A percentile compares a stretch with the other conserved stretches of the same genome.
Conservation (phyloP, 164 flowering plant species). For the Annona cherimola region DNA sequence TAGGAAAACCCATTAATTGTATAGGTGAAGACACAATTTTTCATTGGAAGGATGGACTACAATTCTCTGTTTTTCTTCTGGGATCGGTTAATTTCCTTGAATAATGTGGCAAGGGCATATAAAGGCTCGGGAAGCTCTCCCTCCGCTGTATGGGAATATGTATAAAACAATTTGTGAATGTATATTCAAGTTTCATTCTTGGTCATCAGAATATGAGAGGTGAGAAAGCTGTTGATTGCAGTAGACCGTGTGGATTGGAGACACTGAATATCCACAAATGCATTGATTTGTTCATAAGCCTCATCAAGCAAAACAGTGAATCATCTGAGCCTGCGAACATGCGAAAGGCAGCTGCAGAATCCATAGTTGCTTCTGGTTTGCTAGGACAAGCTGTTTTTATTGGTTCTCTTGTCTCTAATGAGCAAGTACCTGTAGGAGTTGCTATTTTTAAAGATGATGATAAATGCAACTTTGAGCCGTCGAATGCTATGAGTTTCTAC, state of each 20-base stretch:
- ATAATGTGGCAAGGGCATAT: slow-evolving; percentile 48
- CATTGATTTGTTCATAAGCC: slow-evolving; percentile 35
- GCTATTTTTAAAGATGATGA: background rate
- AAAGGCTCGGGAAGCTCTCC: slow-evolving; percentile 57
- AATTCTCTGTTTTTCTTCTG: slow-evolving; percentile 54
- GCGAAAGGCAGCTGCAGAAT: slow-evolving; percentile 84
- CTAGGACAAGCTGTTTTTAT: slow-evolving; percentile 54
- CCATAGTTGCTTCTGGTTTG: slow-evolving; percentile 82
- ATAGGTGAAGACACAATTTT: slow-evolving; percentile 18
- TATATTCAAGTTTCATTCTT: slow-evolving; percentile 28
- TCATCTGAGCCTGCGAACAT: slow-evolving; percentile 74
- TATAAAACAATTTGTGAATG: slow-evolving; percentile 38
- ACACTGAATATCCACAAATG: slow-evolving; percentile 30
- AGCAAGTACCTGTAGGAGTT: slow-evolving; percentile 20
- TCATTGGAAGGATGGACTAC: slow-evolving; percentile 52
- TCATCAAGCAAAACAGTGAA: slow-evolving; percentile 49
- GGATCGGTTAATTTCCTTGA: slow-evolving; percentile 56
- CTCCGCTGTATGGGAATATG: slow-evolving; percentile 84
- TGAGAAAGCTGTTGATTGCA: slow-evolving; percentile 9
- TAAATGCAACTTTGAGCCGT: slow-evolving; percentile 15
- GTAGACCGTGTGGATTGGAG: slow-evolving; percentile 16
- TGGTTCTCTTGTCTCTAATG: slow-evolving; percentile 34
- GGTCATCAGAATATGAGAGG: slow-evolving; percentile 5
- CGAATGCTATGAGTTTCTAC: slow-evolving; percentile 43
- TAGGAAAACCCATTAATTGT: slow-evolving; percentile 21